Evolutionary conservation across 2,329 filamentous ascomycete genomes (phyloP).

Genomic region (Aspergillus bombycis): DNA sequence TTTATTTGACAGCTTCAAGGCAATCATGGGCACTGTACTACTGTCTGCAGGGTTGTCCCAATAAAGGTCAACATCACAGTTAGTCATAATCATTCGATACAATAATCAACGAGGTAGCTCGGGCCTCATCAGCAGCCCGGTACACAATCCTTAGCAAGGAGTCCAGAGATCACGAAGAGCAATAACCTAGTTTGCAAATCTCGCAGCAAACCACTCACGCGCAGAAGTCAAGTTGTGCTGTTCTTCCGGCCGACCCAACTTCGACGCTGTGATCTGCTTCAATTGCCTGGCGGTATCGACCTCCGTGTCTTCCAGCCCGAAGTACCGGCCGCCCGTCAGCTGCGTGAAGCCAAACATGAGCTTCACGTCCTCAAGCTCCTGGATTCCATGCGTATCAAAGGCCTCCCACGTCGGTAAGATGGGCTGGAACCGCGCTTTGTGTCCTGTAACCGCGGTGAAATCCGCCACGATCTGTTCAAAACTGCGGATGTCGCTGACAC

Average conservation of each 20-base stretch:
- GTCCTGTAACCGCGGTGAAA: constrained; percentile 28
- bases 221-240: not conserved
- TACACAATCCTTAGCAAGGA: not conserved
- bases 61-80: not conserved
- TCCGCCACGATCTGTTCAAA: constrained; percentile 33
- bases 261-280: not conserved
- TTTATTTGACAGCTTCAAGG: not conserved
- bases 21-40: not conserved
- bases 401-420: constrained; percentile 14
- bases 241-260: not conserved
- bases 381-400: constrained; percentile 16
- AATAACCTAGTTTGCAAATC: not conserved
- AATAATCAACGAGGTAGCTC: not conserved
- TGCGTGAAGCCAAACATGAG: constrained; percentile 19
- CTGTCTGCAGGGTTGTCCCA: not conserved
- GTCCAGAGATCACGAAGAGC: not conserved
- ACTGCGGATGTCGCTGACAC: constrained; percentile 39
- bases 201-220: not conserved
- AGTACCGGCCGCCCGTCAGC: constrained; percentile 13
- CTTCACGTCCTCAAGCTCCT: constrained; percentile 15
- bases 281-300: constrained; percentile 10
- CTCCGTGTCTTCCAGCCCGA: constrained; percentile 12
- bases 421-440: constrained; percentile 12
- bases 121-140: not conserved
- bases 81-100: not conserved